Base-by-base conservation (phyloP, 2,329 filamentous ascomycete genomes). In the Diaporthe ilicicola region DNA sequence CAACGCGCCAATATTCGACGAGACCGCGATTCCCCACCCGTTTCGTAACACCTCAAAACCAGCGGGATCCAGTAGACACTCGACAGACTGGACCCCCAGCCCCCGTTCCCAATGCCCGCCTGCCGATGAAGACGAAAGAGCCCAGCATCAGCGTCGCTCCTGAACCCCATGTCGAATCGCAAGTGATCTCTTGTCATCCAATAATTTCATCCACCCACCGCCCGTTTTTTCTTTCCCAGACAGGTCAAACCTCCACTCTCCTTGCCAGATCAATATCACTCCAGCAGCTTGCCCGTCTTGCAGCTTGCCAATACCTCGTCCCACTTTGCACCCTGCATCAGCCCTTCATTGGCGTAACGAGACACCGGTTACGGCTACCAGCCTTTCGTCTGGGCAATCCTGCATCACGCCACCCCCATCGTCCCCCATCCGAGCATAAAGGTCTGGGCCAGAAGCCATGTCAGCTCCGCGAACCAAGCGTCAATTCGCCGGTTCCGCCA, bases 401-500 rank as follows among this genome's bases (percentile, higher is more conserved):
- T 54, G 71, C 65, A 50, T 39, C 68, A 64, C 61, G 46, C 54
- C 53, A 48, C n/a, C 10, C 19, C 50, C 34, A 39, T 44, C 61
- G 7, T 53, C 39, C 53, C 32, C 46, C 39, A 50, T 37, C 24
- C n/a, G 54, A 51, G 50, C 24, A 44, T 64, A 22, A 65, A 24
- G 32, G 68, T 70, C 62, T 55, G 50, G 56, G 65, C 59, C 32
- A 71, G 74, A 70, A 77, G 77, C 73, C 71, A 89, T 90, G 88
- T 85, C 87, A 37, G 82, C 80, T 69, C 85, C 86, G 32, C 84
- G 88, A 77, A 84, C 84, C 66, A 92, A 92, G 82, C 88, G 89
- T 62, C 88, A 85, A 72, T 91, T 91, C 77, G 86, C 87, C 70
- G 89, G 89, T 76, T 85, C 87, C 67, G 82, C 88, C 61, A 87